A percentile compares a stretch with the other conserved stretches of the same genome.
These are phyloP conservation scores for Penicillium expansum DNA, from an alignment of 2,329 filamentous ascomycete species.

Conservation along the genomic window DNA sequence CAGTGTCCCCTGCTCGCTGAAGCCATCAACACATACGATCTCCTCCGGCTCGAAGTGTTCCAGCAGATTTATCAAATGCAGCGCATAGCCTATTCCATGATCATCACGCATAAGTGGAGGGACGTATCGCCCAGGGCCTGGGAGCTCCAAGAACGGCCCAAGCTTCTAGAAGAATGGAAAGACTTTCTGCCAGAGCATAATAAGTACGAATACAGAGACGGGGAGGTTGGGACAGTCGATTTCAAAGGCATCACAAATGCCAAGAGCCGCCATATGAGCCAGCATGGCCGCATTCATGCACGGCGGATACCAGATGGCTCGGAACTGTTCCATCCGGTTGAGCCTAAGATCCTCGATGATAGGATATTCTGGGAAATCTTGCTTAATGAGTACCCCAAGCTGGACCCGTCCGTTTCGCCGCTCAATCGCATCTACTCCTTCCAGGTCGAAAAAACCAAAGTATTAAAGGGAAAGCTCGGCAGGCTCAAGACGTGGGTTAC, in stretches of 20 bases:
- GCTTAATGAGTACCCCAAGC: slow-evolving; percentile 2
- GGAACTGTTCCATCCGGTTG: slow-evolving; percentile 12
- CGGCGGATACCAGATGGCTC: slow-evolving; percentile 10
- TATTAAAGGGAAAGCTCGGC: slow-evolving; percentile 3
- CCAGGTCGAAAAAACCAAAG: background rate
- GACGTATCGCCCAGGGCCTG: slow-evolving; percentile 24
- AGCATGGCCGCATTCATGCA: slow-evolving; percentile 3
- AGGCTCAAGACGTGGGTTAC: slow-evolving; percentile 19
- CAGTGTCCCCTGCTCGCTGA: slow-evolving; percentile 27
- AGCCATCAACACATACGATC: slow-evolving; percentile 34
- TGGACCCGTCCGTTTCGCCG: slow-evolving; percentile 10
- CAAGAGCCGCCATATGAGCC: slow-evolving; percentile 10
- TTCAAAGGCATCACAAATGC: slow-evolving; percentile 32
- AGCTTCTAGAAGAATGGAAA: slow-evolving; percentile 49
- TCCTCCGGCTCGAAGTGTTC: slow-evolving; percentile 29
- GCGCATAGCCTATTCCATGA: slow-evolving; percentile 5
- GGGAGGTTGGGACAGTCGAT: slow-evolving; percentile 42
- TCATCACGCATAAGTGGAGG: slow-evolving; percentile 9
- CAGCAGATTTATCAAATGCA: slow-evolving; percentile 31
- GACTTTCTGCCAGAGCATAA: slow-evolving; percentile 44
- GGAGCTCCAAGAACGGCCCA: slow-evolving; percentile 41
- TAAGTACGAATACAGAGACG: slow-evolving; percentile 31
- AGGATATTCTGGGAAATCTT: slow-evolving; percentile 13
- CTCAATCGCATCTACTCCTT: slow-evolving; percentile 18
- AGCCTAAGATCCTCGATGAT: slow-evolving; percentile 6